Evolutionary conservation across 2,329 filamentous ascomycete genomes (phyloP), one percentile per base, ranked within the genome.

Genomic region (Didymellaceae sp.): DNA sequence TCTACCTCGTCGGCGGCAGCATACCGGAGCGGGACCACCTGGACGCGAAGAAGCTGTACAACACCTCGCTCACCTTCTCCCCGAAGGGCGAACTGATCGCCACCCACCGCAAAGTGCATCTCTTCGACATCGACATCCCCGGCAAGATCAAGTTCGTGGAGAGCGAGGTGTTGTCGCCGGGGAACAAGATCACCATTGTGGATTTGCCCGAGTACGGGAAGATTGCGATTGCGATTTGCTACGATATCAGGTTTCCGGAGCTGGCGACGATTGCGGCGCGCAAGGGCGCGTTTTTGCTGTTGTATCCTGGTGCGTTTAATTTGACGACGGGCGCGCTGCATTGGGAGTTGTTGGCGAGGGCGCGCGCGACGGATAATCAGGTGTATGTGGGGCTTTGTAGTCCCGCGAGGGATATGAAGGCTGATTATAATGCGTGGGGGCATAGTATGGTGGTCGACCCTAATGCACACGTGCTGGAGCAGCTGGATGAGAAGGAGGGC

Each of bases 261-360:
- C 80, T 96, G 9, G 94, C 91, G 3, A 94, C 85, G 70, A 87
- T 97, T 48, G 93, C 93, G 0, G 90, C 93, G 16, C 82, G 94
- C 24, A 86, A 86, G 60, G 91, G 88, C n/a, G 88, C 86, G 50
- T 99, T 99, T 73, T 81, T 90, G 35, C 83, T 97, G 45, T 72
- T 97, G 14, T 97, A 97, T 74, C 94, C 94, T 0, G 94, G 91
- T n/a, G 94, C 94, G 1, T 99, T 99, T 81, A 99, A 97, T 75
- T 80, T 89, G 53, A 96, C 91, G 0, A 99, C 94, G 0, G 94
- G 94, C 0, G 87, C 89, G 5, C 75, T 97, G 72, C 94, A 99
- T 75, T 99, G 94, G 94, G 82, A 86, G 50, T 77, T 99, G 59
- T 84, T 89, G 65, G 93, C 87, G 1, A 83, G 90, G 59, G 91